Evolutionary conservation across 768 basidiomycete species (phyloP).

Genomic region (Trametes villosa): DNA sequence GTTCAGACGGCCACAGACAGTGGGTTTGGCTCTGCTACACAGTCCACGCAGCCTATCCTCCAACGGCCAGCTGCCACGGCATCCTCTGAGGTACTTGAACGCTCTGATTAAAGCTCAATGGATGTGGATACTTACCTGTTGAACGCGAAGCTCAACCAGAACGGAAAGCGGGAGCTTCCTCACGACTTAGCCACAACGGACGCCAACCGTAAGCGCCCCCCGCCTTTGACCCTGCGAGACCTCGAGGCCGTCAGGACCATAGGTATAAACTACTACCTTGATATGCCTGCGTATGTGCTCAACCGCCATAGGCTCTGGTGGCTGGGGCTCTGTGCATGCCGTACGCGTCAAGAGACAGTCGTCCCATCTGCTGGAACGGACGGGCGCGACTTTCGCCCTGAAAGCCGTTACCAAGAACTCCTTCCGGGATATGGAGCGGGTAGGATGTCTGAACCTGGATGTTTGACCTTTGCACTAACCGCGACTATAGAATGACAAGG

Average conservation of each 20-base stretch:
- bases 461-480: neutral
- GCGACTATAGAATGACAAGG: slow-evolving; percentile 5
- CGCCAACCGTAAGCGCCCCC: neutral
- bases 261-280: neutral
- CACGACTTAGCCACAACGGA: neutral
- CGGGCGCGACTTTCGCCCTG: slow-evolving; percentile 49
- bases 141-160: neutral
- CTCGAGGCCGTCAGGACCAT: neutral
- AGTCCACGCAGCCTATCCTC: neutral
- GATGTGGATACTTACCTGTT: neutral
- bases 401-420: slow-evolving; percentile 46
- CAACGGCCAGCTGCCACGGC: neutral
- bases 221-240: neutral
- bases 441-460: neutral
- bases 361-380: slow-evolving; percentile 39
- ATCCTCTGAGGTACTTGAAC: neutral
- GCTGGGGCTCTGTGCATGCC: slow-evolving; percentile 47
- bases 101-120: neutral
- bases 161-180: neutral
- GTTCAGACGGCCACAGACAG: slow-evolving; percentile 6
- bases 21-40: slow-evolving; percentile 12
- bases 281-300: neutral
- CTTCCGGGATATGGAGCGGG: slow-evolving; percentile 36
- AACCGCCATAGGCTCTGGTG: slow-evolving; percentile 42
- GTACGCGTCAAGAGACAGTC: slow-evolving; percentile 39